phyloP scores from a whole-genome alignment of 257 asterid species.

The Nicotiana otophora region DNA sequence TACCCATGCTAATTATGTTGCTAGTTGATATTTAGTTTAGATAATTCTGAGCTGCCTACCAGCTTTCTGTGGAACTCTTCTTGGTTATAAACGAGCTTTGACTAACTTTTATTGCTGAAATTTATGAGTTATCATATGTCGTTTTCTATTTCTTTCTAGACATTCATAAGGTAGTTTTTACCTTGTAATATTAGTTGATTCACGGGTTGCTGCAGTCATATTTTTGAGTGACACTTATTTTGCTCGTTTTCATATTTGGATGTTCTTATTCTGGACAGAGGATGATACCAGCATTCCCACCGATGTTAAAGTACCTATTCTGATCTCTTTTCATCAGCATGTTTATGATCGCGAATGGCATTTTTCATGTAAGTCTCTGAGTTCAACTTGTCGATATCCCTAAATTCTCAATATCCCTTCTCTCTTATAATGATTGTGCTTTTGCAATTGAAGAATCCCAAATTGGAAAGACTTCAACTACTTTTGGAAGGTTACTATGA shows the following conservation, averaged over 20 bases:
- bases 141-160: not conserved
- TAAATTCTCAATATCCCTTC: not conserved
- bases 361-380: constrained; percentile 73
- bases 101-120: not conserved
- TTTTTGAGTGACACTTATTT: not conserved
- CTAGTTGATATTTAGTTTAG: not conserved
- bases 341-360: constrained; percentile 83
- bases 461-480: not conserved
- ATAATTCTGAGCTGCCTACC: not conserved
- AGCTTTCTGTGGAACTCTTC: not conserved
- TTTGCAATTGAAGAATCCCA: constrained; percentile 1
- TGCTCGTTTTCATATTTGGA: not conserved
- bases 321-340: constrained; percentile 76
- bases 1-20: not conserved
- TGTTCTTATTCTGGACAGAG: constrained; percentile 54
- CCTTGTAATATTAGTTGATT: not conserved
- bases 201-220: not conserved
- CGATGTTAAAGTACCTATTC: constrained; percentile 81
- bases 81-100: not conserved
- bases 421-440: not conserved
- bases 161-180: not conserved
- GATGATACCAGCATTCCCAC: constrained; percentile 88
- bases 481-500: not conserved
- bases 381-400: constrained; percentile 1
- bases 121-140: not conserved